Evolutionary conservation across 768 basidiomycete genomes (phyloP), one percentile per base, ranked within the genome.

Genomic region (Pleurotus platypus): DNA sequence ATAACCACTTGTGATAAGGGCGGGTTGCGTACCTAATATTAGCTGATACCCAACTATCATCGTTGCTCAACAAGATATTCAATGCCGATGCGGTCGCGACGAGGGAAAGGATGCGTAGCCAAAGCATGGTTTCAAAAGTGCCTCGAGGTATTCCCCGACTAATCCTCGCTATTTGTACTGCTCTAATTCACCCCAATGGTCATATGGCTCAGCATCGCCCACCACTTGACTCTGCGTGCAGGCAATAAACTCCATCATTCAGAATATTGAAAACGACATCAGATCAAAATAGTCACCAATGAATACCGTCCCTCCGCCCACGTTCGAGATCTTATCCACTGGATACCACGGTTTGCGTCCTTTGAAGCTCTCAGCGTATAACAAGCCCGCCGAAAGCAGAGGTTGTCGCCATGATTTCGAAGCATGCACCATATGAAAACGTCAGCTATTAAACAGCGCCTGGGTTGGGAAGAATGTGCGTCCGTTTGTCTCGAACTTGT

Each of bases 1-100:
- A 9, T 13, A 20, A 15, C 15, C 42, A 30, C 16, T 11, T 5
- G 38, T 18, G n/a, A 27, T 38, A 15, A 47, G 22, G 42, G 42
- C 20, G 20, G 20, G 54, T 45, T 16, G 18, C 62, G 8, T 48
- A 67, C 68, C 69, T 63, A 39, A 70, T 68, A 57, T 70, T 70
- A 5, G 69, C 69, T 8, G 68, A 65, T n/a, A 68, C 69, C 69
- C 69, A 68, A 39, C 65, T 68, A 47, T 70, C 69, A 49, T 70
- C 69, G 55, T 70, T 70, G 13, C 64, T 67, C 50, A 70, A 55
- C 46, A 70, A 50, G 40, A 70, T 67, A 54, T 70, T 69, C 56
- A 70, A 37, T 13, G 55, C 55, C 8, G 55, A 56, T 20, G 35
- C 55, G 12, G 43, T 27, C 16, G 55, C 37, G 24, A 47, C 42